phyloP scores from a whole-genome alignment of 257 asterid species.

The Cynanchum wilfordii region DNA sequence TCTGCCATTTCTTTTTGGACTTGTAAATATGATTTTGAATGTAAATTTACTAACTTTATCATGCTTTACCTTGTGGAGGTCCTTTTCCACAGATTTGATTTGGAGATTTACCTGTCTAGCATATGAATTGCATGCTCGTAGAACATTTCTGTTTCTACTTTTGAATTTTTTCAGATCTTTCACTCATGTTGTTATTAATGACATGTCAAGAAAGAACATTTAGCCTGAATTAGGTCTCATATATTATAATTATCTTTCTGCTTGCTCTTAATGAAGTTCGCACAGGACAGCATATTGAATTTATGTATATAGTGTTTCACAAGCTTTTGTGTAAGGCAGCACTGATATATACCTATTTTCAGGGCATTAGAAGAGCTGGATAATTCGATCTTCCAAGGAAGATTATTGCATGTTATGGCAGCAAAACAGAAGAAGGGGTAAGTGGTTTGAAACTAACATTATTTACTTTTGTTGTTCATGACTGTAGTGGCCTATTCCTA shows the following conservation, averaged over 20 bases:
- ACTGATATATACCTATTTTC: conserved; percentile 14
- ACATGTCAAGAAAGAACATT: not conserved
- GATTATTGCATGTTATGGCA: conserved; percentile 85
- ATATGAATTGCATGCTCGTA: not conserved
- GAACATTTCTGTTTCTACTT: not conserved
- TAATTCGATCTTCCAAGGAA: conserved; percentile 79
- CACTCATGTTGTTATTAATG: not conserved
- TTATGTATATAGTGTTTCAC: not conserved
- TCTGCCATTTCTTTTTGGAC: not conserved
- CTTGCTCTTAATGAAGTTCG: not conserved
- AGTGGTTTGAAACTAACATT: conserved; percentile 10
- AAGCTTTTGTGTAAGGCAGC: not conserved
- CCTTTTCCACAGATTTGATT: not conserved
- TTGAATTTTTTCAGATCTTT: not conserved
- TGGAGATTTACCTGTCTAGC: not conserved
- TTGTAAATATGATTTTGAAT: not conserved
- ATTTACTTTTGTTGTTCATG: not conserved
- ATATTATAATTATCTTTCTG: not conserved
- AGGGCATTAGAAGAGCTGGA: conserved; percentile 89
- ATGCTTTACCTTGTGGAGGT: not conserved
- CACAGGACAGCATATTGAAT: not conserved
- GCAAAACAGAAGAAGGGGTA: conserved; percentile 69
- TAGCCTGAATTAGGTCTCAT: not conserved
- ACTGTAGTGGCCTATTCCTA: not conserved
- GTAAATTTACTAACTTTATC: not conserved